phyloP scores from a whole-genome alignment of 75 land plant genomes.

The Selaginella moellendorffii region DNA sequence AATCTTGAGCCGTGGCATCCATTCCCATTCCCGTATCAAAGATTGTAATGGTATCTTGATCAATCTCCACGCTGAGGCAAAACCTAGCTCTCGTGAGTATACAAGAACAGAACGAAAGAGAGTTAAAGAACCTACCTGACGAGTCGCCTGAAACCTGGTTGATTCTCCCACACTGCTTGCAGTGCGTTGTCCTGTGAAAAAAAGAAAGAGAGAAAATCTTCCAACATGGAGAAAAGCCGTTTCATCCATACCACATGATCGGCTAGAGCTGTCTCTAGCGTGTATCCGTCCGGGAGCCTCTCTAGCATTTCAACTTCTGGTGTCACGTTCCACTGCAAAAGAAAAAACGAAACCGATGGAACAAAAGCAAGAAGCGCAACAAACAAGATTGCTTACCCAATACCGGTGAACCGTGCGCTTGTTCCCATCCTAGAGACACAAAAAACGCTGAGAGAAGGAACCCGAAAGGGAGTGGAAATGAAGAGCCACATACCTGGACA shows the following conservation, averaged over 20 bases:
- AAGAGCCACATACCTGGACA: too few relatives aligned
- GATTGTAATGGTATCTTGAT: slow-evolving; percentile 26
- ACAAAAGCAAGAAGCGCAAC: too few relatives aligned
- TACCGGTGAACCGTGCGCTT: too few relatives aligned
- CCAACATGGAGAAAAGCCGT: too few relatives aligned
- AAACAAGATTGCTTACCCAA: too few relatives aligned
- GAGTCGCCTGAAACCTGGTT: slow-evolving; percentile 22
- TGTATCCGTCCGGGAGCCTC: slow-evolving; percentile 48
- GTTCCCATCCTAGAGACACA: too few relatives aligned
- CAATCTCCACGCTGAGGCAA: slow-evolving; percentile 38
- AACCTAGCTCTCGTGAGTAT: background rate
- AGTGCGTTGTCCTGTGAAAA: slow-evolving; percentile 58
- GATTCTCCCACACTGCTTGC: slow-evolving; percentile 57
- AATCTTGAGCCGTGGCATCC: slow-evolving; percentile 40
- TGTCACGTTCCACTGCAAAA: slow-evolving; percentile 74
- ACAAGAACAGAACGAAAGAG: too few relatives aligned
- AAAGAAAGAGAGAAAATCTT: too few relatives aligned
- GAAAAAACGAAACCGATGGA: slow-evolving; percentile 3
- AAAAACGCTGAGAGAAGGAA: too few relatives aligned
- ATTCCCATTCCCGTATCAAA: slow-evolving; percentile 75
- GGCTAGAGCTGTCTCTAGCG: slow-evolving; percentile 51
- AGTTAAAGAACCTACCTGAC: slow-evolving; percentile 28
- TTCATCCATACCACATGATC: slow-evolving; percentile 52
- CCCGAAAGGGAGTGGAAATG: too few relatives aligned
- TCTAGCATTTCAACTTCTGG: slow-evolving; percentile 51